Percentiles rank a stretch among this genome's conserved stretches.
Evolutionary conservation across 306 rosid genomes (phyloP).

Genomic region (Arachis hypogaea): DNA sequence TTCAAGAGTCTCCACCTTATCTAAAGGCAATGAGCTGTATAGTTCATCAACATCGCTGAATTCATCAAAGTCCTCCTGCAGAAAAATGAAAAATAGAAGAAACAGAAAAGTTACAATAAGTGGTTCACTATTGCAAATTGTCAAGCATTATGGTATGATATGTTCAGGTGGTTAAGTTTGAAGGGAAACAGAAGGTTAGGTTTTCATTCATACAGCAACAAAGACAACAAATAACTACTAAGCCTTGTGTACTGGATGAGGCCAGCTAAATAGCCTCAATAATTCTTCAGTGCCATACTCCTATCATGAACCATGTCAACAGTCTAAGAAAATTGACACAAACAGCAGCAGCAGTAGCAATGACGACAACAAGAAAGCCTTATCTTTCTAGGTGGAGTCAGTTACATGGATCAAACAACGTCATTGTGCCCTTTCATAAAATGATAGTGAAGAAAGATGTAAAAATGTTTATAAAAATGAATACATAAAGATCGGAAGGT

Average conservation of each 20-base stretch:
- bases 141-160: constrained; percentile 10
- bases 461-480: constrained; percentile 14
- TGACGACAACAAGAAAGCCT: too few relatives aligned
- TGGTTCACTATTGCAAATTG: constrained; percentile 8
- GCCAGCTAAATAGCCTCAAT: neutral
- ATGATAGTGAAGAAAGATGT: constrained; percentile 13
- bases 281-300: neutral
- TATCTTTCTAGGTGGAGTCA: too few relatives aligned
- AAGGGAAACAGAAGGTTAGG: neutral
- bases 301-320: neutral
- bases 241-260: neutral
- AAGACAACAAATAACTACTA: neutral
- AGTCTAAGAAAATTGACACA: neutral
- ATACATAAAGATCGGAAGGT: constrained; percentile 17
- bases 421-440: too few relatives aligned
- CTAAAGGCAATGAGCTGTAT: constrained; percentile 79
- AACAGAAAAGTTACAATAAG: constrained; percentile 17
- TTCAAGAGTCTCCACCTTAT: constrained; percentile 94
- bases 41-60: constrained; percentile 91
- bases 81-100: constrained; percentile 14
- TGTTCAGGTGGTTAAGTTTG: constrained; percentile 8
- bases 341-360: too few relatives aligned
- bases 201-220: constrained; percentile 21
- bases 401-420: neutral
- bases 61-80: constrained; percentile 89